phyloP scores from a whole-genome alignment of 1,284 basidiomycete species.

The Melampsora americana region DNA sequence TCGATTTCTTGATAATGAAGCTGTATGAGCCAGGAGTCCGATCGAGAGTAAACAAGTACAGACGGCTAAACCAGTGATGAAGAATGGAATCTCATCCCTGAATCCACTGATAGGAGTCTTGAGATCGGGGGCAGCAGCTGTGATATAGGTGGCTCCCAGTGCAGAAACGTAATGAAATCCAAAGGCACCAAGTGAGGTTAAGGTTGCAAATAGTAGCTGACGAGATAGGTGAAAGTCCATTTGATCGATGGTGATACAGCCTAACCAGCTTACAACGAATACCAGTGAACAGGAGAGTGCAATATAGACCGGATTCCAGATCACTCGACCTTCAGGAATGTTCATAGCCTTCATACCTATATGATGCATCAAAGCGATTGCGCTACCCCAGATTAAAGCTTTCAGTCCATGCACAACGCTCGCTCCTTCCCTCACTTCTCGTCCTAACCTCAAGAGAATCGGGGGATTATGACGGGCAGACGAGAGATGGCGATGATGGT shows the following conservation, averaged over 20 bases:
- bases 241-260: slow-evolving; percentile 27
- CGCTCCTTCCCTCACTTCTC: neutral
- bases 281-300: slow-evolving; percentile 16
- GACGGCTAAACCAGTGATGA: slow-evolving; percentile 46
- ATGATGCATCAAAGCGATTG: slow-evolving; percentile 34
- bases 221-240: slow-evolving; percentile 24
- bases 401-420: neutral
- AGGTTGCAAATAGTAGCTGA: slow-evolving; percentile 33
- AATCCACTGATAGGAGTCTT: slow-evolving; percentile 3
- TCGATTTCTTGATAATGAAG: slow-evolving; percentile 46
- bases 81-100: slow-evolving; percentile 41
- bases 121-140: neutral
- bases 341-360: slow-evolving; percentile 40
- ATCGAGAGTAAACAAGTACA: slow-evolving; percentile 46
- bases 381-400: slow-evolving; percentile 26
- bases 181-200: slow-evolving; percentile 25
- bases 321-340: slow-evolving; percentile 27
- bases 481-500: neutral
- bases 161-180: slow-evolving; percentile 25
- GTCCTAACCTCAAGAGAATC: neutral
- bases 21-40: slow-evolving; percentile 46
- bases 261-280: slow-evolving; percentile 20
- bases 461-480: neutral
- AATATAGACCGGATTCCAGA: slow-evolving; percentile 20
- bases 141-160: slow-evolving; percentile 2